Conservation (phyloP, 257 asterid genomes). For the Osmanthus fragrans region DNA sequence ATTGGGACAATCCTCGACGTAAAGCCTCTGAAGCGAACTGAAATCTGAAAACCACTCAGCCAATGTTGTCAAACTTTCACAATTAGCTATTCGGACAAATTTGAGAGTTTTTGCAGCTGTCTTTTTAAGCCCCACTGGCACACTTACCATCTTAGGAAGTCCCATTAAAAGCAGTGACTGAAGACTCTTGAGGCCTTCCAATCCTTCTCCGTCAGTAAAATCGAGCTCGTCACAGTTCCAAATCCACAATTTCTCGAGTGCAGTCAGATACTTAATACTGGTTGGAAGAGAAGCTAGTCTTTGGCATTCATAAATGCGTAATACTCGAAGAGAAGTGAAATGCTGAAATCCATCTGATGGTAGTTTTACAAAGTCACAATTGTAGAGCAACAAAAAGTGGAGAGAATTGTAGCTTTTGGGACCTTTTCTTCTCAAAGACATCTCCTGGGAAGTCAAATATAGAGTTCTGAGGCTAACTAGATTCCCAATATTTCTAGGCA, state of each 20-base stretch:
- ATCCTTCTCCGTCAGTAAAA: conserved; percentile 35
- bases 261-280: conserved; percentile 33
- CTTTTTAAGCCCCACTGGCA: conserved; percentile 39
- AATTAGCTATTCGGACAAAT: conserved; percentile 41
- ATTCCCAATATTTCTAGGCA: conserved; percentile 30
- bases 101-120: conserved; percentile 34
- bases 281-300: conserved; percentile 41
- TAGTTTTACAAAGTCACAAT: conserved; percentile 36
- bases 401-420: conserved; percentile 33
- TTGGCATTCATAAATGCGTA: conserved; percentile 51
- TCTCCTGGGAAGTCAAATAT: conserved; percentile 42
- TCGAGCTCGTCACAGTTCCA: conserved; percentile 59
- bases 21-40: conserved; percentile 36
- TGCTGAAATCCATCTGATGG: conserved; percentile 39
- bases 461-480: conserved; percentile 38
- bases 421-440: conserved; percentile 27
- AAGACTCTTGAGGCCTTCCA: conserved; percentile 39
- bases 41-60: conserved; percentile 43
- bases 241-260: conserved; percentile 58
- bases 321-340: conserved; percentile 37
- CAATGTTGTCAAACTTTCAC: conserved; percentile 30
- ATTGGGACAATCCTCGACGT: conserved; percentile 50
- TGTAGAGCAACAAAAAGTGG: conserved; percentile 47
- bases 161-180: conserved; percentile 55
- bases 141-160: conserved; percentile 43